Conservation (phyloP, 208 protist genomes). For the Leishmania mexicana region DNA sequence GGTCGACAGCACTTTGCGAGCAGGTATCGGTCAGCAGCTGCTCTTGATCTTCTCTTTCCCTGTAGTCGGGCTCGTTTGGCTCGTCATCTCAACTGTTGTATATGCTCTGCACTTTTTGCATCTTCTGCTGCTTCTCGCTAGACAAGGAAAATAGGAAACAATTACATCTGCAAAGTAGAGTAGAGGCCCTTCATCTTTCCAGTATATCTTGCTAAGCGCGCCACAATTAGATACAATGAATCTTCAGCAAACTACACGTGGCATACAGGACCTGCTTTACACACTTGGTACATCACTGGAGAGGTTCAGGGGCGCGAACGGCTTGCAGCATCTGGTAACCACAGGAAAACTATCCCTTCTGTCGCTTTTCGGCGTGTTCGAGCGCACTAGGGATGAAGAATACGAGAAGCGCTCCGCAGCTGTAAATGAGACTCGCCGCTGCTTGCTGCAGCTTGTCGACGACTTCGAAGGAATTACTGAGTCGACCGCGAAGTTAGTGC, state of each 20-base stretch:
- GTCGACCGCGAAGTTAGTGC: conserved; percentile 28
- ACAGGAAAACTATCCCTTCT: conserved; percentile 57
- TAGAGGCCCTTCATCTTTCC: not conserved
- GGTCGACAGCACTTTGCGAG: not conserved
- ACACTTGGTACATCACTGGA: conserved; percentile 43
- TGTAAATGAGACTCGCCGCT: conserved; percentile 42
- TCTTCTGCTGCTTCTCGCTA: not conserved
- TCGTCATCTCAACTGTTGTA: not conserved
- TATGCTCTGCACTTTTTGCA: not conserved
- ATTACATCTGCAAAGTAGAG: not conserved
- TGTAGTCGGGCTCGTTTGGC: not conserved
- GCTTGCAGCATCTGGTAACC: conserved; percentile 38
- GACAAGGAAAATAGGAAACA: not conserved
- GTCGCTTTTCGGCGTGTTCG: conserved; percentile 62
- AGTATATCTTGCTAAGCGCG: not conserved
- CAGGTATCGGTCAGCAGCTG: not conserved
- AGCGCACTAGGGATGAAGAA: conserved; percentile 52
- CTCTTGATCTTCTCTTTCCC: not conserved
- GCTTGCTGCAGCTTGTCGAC: conserved; percentile 48
- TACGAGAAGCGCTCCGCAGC: conserved; percentile 46
- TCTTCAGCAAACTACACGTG: conserved; percentile 27
- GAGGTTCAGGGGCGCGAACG: conserved; percentile 45
- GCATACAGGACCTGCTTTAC: conserved; percentile 50
- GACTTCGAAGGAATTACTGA: conserved; percentile 40
- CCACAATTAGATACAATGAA: conserved; percentile 9